Evolutionary conservation across 140 eudicot species (phyloP), one percentile per base, ranked within the genome.

Genomic region (Cichorium intybus): DNA sequence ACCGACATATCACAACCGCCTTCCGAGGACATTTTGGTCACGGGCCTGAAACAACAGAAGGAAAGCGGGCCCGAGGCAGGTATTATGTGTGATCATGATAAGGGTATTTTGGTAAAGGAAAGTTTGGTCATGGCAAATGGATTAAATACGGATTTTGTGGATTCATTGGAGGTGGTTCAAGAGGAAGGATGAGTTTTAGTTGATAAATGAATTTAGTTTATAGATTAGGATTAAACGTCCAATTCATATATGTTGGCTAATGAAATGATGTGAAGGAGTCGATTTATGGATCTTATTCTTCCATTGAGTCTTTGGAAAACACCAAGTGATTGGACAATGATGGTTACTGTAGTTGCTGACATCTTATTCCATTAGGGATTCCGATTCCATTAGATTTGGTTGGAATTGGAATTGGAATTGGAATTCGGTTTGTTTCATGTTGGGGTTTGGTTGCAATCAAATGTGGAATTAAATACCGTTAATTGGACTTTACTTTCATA

Each of bases 271-370:
- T 21, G 68, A 35, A 18, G 9, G 64, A 33, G 75, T 68, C 50
- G 43, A 75, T 68, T 74, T 67, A 68, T 75, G 58, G 18, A 20
- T 48, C 22, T 33, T 75, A 60, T 75, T 67, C 70, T 75, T 68
- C 48, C 59, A 59, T 68, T 46, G 53, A 68, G 70, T 53, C 39
- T 39, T 56, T 58, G 58, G 63, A 27, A 49, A 58, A 57, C 68
- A 48, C 47, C 60, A 57, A 49, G 58, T 74, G 56, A 66, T 64
- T 10, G 33, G 34, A 62, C 63, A 15, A 67, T 17, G 66, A 73
- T 39, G 56, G 58, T 35, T 60, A 35, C 10, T 50, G 12, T 62
- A 53, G 37, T 15, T 34, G 6, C 63, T 63, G 34, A 21, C 56
- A 24, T 71, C 24, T 41, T 55, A 54, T 52, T 63, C 37, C 16